Evolutionary conservation across 768 basidiomycete genomes (phyloP), one percentile per base, ranked within the genome.

Genomic region (Amanita polypyramis): DNA sequence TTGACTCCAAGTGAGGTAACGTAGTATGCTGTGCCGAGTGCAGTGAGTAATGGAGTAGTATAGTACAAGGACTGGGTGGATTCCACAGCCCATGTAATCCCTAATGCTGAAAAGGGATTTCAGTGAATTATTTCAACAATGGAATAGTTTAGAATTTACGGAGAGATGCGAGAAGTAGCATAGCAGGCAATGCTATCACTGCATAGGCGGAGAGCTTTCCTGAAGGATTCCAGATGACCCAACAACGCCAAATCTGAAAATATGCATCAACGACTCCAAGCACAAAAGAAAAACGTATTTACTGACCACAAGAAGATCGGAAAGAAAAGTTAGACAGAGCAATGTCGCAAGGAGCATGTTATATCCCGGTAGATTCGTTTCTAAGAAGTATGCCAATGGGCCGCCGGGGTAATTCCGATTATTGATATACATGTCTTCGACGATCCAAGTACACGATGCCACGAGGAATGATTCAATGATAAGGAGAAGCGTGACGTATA

Each of bases 341-440:
- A 73, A 59, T 0, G 65, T 68, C 9, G 67, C 65, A 45, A 68
- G 64, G 54, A 71, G 72, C 42, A 70, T 61, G 11, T 70, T 68
- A 43, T 74, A 70, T 50, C 70, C 62, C 0, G 67, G 56, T 5
- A 68, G 63, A 43, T 68, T 56, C 0, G 69, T 67, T 27, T 54
- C 61, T 20, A 72, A 57, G 57, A 74, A 71, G 56, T 69, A 73
- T 27, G 47, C 47, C 71, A 71, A 72, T 14, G 72, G 72, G 4
- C 72, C 71, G 15, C 60, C 66, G 27, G 69, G 66, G 44, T 61
- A 70, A 49, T 68, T 67, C 21, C 66, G 60, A 46, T 72, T 69
- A 54, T 68, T 65, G 41, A 72, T 60, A 37, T 70, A 70, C 14
- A 67, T 64, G 14, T 65, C 58, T 47, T 69, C 65, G 3, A 67